Conservation (phyloP, 495 filamentous ascomycete species). For the Lophiotrema nucula region DNA sequence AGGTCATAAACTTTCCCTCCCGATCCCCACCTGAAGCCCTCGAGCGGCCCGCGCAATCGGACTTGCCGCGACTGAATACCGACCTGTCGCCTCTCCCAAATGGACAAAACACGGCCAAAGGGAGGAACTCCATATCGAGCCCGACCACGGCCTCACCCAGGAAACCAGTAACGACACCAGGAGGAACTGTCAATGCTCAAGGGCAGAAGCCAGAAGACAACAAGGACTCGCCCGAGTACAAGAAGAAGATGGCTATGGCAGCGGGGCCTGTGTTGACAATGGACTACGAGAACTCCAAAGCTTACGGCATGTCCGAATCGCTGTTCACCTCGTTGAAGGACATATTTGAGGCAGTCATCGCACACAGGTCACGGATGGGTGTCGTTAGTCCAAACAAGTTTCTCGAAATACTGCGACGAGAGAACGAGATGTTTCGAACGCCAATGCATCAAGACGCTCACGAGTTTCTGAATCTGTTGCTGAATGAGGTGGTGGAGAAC, state of each 20-base stretch:
- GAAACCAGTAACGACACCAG: conserved; percentile 30
- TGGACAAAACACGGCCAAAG: conserved; percentile 25
- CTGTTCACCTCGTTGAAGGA: conserved; percentile 93
- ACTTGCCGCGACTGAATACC: conserved; percentile 48
- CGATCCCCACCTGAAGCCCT: conserved; percentile 57
- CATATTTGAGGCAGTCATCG: conserved; percentile 89
- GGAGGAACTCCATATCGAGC: conserved; percentile 25
- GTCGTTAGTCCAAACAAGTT: conserved; percentile 93
- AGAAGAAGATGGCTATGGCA: conserved; percentile 90
- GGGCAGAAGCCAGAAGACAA: conserved; percentile 65
- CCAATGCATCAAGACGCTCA: conserved; percentile 98
- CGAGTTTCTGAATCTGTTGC: conserved; percentile 88
- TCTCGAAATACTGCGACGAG: conserved; percentile 84
- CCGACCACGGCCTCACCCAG: conserved; percentile 28
- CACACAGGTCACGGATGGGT: conserved; percentile 76
- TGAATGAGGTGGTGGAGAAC: conserved; percentile 95
- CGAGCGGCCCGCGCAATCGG: conserved; percentile 46
- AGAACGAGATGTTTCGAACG: conserved; percentile 96
- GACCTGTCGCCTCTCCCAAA: conserved; percentile 32
- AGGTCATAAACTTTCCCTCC: conserved; percentile 86
- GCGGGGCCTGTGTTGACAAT: conserved; percentile 81
- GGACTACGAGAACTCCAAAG: conserved; percentile 71
- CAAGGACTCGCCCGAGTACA: conserved; percentile 86
- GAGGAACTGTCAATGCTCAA: conserved; percentile 30
- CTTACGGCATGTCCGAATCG: conserved; percentile 91